A percentile compares a stretch with the other conserved stretches of the same genome.
These are phyloP conservation scores for Amanita muscaria DNA, from an alignment of 768 basidiomycete genomes.

Conservation along the genomic window DNA sequence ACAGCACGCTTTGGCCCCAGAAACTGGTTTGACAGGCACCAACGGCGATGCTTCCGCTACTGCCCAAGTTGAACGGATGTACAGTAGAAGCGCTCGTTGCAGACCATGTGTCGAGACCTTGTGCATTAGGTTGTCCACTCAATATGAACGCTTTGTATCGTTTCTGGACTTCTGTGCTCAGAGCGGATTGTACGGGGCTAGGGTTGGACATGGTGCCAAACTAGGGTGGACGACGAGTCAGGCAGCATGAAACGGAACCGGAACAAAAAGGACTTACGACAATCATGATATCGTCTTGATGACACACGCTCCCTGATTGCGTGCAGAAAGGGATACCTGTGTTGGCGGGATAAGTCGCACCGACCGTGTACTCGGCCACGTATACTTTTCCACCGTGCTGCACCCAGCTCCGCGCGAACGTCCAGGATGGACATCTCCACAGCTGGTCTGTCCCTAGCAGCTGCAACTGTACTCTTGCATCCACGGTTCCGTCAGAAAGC, in stretches of 20 bases:
- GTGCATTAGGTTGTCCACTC: conserved; percentile 53
- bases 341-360: conserved; percentile 68
- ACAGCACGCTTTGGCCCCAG: conserved; percentile 57
- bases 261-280: conserved; percentile 38
- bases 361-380: conserved; percentile 55
- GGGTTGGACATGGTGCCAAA: conserved; percentile 54
- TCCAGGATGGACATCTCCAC: conserved; percentile 66
- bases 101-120: conserved; percentile 43
- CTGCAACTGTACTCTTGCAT: conserved; percentile 50
- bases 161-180: conserved; percentile 58
- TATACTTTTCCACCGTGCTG: conserved; percentile 54
- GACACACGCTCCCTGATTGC: conserved; percentile 52
- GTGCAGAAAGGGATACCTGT: conserved; percentile 46
- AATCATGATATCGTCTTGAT: conserved; percentile 77
- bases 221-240: conserved; percentile 13
- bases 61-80: conserved; percentile 54
- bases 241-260: conserved; percentile 1
- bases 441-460: conserved; percentile 57
- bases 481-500: conserved; percentile 25
- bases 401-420: conserved; percentile 63
- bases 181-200: conserved; percentile 43
- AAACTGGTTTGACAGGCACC: conserved; percentile 58
- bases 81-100: conserved; percentile 42
- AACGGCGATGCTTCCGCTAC: conserved; percentile 37
- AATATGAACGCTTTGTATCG: conserved; percentile 61